Evolutionary conservation across 192 early-diverging fungal species (phyloP), one percentile per base, ranked within the genome.

Genomic region (Umbelopsis ramanniana): DNA sequence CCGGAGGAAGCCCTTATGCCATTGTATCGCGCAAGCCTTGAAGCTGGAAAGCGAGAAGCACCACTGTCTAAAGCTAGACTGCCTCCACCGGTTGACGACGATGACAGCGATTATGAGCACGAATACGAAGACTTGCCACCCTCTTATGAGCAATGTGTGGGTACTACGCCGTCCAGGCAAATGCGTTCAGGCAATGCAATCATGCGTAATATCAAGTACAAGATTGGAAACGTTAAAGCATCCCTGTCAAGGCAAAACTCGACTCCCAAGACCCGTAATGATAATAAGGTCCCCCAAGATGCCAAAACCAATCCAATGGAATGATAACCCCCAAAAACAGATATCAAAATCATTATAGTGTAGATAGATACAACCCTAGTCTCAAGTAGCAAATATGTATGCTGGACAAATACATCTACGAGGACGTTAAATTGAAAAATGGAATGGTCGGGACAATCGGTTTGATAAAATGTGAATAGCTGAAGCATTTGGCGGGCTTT

Each of bases 281-380:
- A 22, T 9, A 26, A 54, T 24, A 54, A 54, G 53, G 53, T 54
- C 22, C 53, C 53, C 3, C 53, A 63, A 35, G 57, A 63, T 29
- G 57, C 57, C 7, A 63, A 37, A n/a, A 63, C 57, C 9, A 63
- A 63, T 63, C 57, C 57, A 37, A 63, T 63, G 57, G 57, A 63
- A 14, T 63, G 33, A n/a, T 63, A 37, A 26, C 26, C 57, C 33
- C 33, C 37, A 29, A 37, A 63, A 38, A 37, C 17, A 3, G 46
- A 3, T 12, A 7, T 40, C 38, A 5, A 43, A 43, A 43, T n/a
- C 29, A 3, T 1, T 50, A 50, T 17, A 10, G 19, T 50, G 48
- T 46, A 46, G 46, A 50, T n/a, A 50, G n/a, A 50, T 50, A 21
- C 2, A 17, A 17, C 48, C 6, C 48, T 50, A 1, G 19, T 15